Conservation (phyloP, 2,329 filamentous ascomycete genomes). For the Knoxdaviesia proteae region DNA sequence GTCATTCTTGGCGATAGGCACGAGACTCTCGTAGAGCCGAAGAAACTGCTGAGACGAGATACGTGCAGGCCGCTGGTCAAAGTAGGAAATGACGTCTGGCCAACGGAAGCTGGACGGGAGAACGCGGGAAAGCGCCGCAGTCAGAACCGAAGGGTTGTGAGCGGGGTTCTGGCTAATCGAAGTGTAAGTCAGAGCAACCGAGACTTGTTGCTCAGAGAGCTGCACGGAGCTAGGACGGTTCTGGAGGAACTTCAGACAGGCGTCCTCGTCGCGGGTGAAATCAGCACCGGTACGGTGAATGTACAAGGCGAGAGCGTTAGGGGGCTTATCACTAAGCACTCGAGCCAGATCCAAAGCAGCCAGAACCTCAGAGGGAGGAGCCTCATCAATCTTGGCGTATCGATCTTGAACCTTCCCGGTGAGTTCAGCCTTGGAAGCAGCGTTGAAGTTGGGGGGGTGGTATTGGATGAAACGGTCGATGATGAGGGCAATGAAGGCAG, state of each 20-base stretch:
- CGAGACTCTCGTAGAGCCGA: constrained; percentile 56
- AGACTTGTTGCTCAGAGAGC: constrained; percentile 64
- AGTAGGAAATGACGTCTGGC: constrained; percentile 53
- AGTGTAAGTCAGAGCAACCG: constrained; percentile 51
- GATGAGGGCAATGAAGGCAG: constrained; percentile 55
- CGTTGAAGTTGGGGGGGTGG: constrained; percentile 69
- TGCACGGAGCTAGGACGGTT: constrained; percentile 32
- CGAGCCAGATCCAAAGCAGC: constrained; percentile 49
- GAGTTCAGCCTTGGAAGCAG: constrained; percentile 50
- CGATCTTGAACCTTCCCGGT: constrained; percentile 44
- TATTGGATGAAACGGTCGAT: constrained; percentile 75
- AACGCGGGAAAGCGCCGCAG: constrained; percentile 42
- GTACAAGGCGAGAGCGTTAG: constrained; percentile 37
- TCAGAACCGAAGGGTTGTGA: constrained; percentile 30
- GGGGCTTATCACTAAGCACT: constrained; percentile 36
- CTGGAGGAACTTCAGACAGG: constrained; percentile 33
- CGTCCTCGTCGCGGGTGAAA: constrained; percentile 57
- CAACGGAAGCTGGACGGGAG: constrained; percentile 43
- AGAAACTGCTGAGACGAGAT: constrained; percentile 67
- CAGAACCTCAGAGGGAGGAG: constrained; percentile 49
- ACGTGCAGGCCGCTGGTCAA: constrained; percentile 60
- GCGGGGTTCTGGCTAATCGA: constrained; percentile 34
- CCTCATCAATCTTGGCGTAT: constrained; percentile 41
- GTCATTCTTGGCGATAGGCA: constrained; percentile 45
- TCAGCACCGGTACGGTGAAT: constrained; percentile 58